Percentiles rank a stretch among this genome's conserved stretches.
Conservation (phyloP, 805 yeast species). For the Candida maesae region DNA sequence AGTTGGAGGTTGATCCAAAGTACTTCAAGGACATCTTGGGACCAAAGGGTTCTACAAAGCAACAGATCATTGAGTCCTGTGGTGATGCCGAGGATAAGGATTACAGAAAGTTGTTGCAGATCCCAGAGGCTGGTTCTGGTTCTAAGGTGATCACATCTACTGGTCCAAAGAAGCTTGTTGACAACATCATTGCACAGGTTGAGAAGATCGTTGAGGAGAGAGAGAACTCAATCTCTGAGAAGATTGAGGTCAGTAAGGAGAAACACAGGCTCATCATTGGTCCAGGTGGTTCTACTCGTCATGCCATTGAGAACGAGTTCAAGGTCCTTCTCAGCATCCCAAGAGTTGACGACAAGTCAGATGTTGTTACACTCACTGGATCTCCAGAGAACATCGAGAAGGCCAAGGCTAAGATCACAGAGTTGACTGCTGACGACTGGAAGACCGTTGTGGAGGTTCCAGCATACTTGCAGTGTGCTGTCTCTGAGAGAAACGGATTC, state of each 20-base stretch:
- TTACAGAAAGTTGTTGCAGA: slow-evolving; percentile 53
- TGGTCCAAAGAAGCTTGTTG: slow-evolving; percentile 77
- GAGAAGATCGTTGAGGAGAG: slow-evolving; percentile 57
- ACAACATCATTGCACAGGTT: slow-evolving; percentile 59
- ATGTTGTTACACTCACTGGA: slow-evolving; percentile 57
- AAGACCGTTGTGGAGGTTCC: slow-evolving; percentile 56
- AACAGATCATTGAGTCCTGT: slow-evolving; percentile 70
- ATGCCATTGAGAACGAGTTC: slow-evolving; percentile 65
- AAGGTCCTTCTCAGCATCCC: slow-evolving; percentile 67
- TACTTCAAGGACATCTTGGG: slow-evolving; percentile 21
- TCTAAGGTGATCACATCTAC: slow-evolving; percentile 54
- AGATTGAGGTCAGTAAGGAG: slow-evolving; percentile 58
- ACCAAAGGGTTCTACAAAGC: slow-evolving; percentile 48
- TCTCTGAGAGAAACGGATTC: slow-evolving; percentile 65
- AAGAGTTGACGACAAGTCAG: slow-evolving; percentile 44
- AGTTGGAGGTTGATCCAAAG: slow-evolving; percentile 20
- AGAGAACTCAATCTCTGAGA: slow-evolving; percentile 54
- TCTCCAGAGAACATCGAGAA: slow-evolving; percentile 59
- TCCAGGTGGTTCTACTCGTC: slow-evolving; percentile 72
- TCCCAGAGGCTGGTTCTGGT: slow-evolving; percentile 66
- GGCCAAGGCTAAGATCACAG: slow-evolving; percentile 58
- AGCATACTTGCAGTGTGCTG: slow-evolving; percentile 49
- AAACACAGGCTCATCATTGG: slow-evolving; percentile 80
- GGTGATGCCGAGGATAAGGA: slow-evolving; percentile 60
- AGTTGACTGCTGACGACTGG: slow-evolving; percentile 56